Conservation (phyloP, 306 rosid genomes). For the Rosa persica region DNA sequence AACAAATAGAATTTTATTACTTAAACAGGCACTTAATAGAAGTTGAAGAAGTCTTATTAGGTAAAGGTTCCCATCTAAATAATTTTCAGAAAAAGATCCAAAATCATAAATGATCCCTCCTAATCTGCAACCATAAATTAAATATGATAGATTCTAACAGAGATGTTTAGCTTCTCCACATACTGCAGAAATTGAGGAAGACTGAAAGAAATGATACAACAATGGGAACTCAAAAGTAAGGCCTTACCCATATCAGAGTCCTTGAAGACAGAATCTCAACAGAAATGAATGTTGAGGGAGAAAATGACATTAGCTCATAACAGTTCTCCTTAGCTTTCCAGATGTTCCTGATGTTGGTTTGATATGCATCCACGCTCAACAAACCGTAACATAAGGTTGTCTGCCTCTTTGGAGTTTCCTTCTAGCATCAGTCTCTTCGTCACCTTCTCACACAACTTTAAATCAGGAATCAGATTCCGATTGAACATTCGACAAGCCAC, state of each 20-base stretch:
- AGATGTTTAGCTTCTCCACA: no score
- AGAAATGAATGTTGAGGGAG: not conserved
- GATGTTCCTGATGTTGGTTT: slow-evolving; percentile 36
- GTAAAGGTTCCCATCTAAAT: not conserved
- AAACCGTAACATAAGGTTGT: slow-evolving; percentile 64
- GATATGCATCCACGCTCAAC: slow-evolving; percentile 69
- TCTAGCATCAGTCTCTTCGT: slow-evolving; percentile 53
- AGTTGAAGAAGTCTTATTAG: not conserved
- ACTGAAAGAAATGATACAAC: not conserved
- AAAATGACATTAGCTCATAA: not conserved
- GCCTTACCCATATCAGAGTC: slow-evolving; percentile 4
- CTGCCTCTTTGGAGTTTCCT: slow-evolving; percentile 73
- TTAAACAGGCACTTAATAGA: not conserved
- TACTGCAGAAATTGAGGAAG: no score
- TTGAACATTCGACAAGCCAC: slow-evolving; percentile 85
- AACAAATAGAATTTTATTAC: not conserved
- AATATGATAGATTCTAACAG: not conserved
- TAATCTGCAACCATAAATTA: slow-evolving; percentile 1
- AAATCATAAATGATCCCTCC: not conserved
- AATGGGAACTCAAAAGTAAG: not conserved
- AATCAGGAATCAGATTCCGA: slow-evolving; percentile 77
- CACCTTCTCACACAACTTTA: slow-evolving; percentile 77
- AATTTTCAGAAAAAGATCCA: not conserved
- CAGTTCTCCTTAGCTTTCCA: slow-evolving; percentile 22
- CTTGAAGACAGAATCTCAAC: not conserved